A percentile compares a stretch with the other conserved stretches of the same genome.
These are phyloP conservation scores for Moesziomyces aphidis DNA, from an alignment of 1,284 basidiomycete genomes.

Conservation along the genomic window DNA sequence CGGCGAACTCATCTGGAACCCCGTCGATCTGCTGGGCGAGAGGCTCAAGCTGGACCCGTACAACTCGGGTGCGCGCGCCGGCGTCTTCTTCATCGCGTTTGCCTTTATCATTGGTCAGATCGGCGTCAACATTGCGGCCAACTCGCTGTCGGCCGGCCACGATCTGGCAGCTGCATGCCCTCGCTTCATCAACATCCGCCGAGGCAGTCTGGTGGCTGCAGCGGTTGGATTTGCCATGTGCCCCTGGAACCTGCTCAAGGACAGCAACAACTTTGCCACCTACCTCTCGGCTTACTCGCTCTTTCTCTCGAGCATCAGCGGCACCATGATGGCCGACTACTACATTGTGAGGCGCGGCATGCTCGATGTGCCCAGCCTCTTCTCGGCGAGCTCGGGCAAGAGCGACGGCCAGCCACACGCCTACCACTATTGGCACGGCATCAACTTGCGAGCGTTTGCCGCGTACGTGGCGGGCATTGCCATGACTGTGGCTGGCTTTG, in stretches of 20 bases:
- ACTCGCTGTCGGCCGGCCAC: slow-evolving; percentile 85
- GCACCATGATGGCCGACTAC: slow-evolving; percentile 73
- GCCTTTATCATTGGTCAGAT: slow-evolving; percentile 80
- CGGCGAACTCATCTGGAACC: slow-evolving; percentile 82
- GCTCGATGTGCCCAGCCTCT: slow-evolving; percentile 79
- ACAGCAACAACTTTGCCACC: slow-evolving; percentile 80
- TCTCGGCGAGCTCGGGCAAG: slow-evolving; percentile 68
- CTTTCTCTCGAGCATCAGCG: slow-evolving; percentile 68
- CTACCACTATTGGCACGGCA: slow-evolving; percentile 81
- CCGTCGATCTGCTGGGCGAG: slow-evolving; percentile 77
- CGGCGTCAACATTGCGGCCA: slow-evolving; percentile 77
- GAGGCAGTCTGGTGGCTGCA: slow-evolving; percentile 82
- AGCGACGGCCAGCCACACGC: slow-evolving; percentile 61
- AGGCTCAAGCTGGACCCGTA: slow-evolving; percentile 78
- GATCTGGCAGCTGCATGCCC: slow-evolving; percentile 81
- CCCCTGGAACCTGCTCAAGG: slow-evolving; percentile 84
- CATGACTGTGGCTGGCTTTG: slow-evolving; percentile 83
- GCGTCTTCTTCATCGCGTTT: slow-evolving; percentile 75
- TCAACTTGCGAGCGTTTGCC: slow-evolving; percentile 75
- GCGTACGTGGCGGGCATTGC: slow-evolving; percentile 81
- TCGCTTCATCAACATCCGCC: slow-evolving; percentile 84
- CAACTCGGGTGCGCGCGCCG: slow-evolving; percentile 69
- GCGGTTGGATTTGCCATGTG: slow-evolving; percentile 78
- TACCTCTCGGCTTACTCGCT: slow-evolving; percentile 79
- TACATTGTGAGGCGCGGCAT: slow-evolving; percentile 81